Conservation (phyloP, 129 eudicot species). For the Artemisia argyi region DNA sequence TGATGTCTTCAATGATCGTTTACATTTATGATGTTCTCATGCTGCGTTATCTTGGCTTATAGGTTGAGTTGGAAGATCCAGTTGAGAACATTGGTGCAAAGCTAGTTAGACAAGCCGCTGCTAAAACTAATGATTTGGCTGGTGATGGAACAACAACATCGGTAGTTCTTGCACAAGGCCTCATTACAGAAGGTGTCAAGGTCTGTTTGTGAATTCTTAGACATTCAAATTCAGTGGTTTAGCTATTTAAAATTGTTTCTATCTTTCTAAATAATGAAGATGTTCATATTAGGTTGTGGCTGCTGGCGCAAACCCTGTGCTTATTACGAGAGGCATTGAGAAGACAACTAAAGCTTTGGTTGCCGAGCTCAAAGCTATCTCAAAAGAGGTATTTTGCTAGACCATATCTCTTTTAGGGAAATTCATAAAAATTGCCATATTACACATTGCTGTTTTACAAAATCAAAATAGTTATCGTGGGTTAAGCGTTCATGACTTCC, state of each 20-base stretch:
- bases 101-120: slow-evolving; percentile 92
- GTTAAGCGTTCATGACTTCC: too few relatives aligned
- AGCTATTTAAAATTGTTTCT: neutral
- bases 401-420: neutral
- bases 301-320: slow-evolving; percentile 95
- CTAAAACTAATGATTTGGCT: slow-evolving; percentile 93
- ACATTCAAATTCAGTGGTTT: neutral
- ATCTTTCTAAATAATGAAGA: neutral
- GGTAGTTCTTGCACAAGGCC: slow-evolving; percentile 94
- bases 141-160: slow-evolving; percentile 98
- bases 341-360: slow-evolving; percentile 85
- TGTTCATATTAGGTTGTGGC: slow-evolving; percentile 67
- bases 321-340: slow-evolving; percentile 84
- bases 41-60: neutral
- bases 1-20: neutral
- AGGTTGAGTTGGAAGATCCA: slow-evolving; percentile 31
- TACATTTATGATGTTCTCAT: neutral
- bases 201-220: slow-evolving; percentile 32
- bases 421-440: neutral
- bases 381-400: slow-evolving; percentile 65
- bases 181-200: slow-evolving; percentile 97
- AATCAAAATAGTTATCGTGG: too few relatives aligned
- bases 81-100: slow-evolving; percentile 95
- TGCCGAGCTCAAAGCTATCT: slow-evolving; percentile 68
- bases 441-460: too few relatives aligned